Evolutionary conservation across 139 green algal species (phyloP), one percentile per base, ranked within the genome.

Genomic region (Asterochloris sp.): DNA sequence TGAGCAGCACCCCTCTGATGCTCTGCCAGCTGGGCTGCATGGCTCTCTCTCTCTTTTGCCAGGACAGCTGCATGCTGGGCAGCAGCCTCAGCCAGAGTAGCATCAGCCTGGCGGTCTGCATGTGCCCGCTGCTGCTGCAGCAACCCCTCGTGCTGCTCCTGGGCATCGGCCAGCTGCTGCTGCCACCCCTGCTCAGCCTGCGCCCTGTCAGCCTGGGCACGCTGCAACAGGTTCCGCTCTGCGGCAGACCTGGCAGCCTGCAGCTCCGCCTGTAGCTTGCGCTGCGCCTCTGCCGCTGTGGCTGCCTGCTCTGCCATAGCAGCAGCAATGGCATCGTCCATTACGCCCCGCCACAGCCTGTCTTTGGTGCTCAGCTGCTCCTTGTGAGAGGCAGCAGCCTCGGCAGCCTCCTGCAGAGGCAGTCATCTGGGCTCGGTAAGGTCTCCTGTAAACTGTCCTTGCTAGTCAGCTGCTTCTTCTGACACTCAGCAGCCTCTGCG

Each of bases 121-220:
- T 63, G 78, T 17, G 28, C n/a, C 19, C 80, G 85, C 74, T 85
- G 69, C 13, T 62, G 24, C 21, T 85, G 67, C 62, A 87, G 73
- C 82, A 87, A n/a, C 12, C n/a, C 23, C n/a, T 83, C 76, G 19
- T 79, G 24, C 24, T 64, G 12, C 14, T 69, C 60, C 24, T 83
- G 0, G 28, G 67, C 62, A 68, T 63, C 15, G 23, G 73, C 16
- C n/a, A 78, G 64, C 63, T 69, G 27, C 38, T 85, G 82, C 66
- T 73, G 74, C 62, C 68, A 38, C 78, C 78, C 78, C 79, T 74
- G n/a, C 69, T 78, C 66, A 47, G 69, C 21, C 84, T 82, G 84
- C 83, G 54, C 12, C n/a, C 62, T 54, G 38, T 54, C 38, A 54
- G 38, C 38, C 38, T 54, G 38, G 38, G 38, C 38, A 54, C 38